These are phyloP conservation scores for Aspergillus uvarum DNA, from an alignment of 2,329 filamentous ascomycete species.

Conservation along the genomic window DNA sequence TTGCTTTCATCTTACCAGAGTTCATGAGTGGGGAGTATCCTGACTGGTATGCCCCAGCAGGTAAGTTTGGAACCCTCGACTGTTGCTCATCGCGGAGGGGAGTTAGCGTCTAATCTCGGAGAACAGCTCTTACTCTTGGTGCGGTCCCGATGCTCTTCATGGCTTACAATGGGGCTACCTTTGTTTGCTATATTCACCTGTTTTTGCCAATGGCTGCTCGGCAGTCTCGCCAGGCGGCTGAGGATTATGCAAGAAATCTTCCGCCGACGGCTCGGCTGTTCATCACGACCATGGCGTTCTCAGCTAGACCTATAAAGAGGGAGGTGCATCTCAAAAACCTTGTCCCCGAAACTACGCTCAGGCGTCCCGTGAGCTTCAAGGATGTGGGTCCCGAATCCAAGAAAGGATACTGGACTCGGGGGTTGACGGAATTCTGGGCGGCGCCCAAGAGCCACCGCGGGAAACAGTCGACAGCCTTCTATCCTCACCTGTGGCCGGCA, in stretches of 20 bases:
- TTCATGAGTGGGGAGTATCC: conserved; percentile 50
- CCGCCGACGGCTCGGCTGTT: conserved; percentile 46
- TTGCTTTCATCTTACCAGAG: conserved; percentile 61
- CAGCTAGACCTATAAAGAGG: conserved; percentile 43
- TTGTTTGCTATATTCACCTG: conserved; percentile 71
- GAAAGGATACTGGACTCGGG: conserved; percentile 33
- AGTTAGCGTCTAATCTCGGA: conserved; percentile 3
- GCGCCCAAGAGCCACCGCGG: neutral
- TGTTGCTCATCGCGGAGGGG: neutral
- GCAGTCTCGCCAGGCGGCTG: conserved; percentile 52
- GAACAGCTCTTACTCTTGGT: conserved; percentile 58
- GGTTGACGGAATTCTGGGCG: neutral
- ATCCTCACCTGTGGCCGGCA: neutral
- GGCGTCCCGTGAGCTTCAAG: conserved; percentile 45
- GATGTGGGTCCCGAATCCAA: conserved; percentile 37
- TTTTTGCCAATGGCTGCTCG: conserved; percentile 66
- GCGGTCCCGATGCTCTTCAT: conserved; percentile 65
- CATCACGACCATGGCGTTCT: conserved; percentile 48
- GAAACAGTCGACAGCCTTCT: neutral
- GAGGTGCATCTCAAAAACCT: conserved; percentile 46
- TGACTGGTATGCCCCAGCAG: conserved; percentile 41
- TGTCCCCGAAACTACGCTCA: conserved; percentile 31
- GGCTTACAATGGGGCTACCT: conserved; percentile 65
- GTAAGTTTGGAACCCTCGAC: conserved; percentile 29
- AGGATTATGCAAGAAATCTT: conserved; percentile 46